Evolutionary conservation across 495 filamentous ascomycete species (phyloP), one percentile per base, ranked within the genome.

Genomic region (Trichoderma asperelloides): DNA sequence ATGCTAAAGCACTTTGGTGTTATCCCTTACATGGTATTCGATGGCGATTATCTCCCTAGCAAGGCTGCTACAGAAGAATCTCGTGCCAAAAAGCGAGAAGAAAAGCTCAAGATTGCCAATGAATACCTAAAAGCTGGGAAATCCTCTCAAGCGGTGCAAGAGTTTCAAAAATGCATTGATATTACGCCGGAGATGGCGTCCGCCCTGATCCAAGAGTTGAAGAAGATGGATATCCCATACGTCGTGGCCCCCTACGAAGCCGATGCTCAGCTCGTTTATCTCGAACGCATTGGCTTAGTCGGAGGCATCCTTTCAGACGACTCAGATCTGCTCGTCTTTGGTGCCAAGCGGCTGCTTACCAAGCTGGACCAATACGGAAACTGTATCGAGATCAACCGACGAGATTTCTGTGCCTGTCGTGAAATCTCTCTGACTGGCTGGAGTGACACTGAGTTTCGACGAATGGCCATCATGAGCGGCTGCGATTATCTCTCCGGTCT

Each of bases 221-320:
- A 94, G 77, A 83, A 84, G 67, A 78, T 87, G 70, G 82, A 88
- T 25, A 85, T 99, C 6, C 84, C 89, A 67, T 98, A 96, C 72
- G 83, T 98, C 45, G 96, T 99, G 39, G 96, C 96, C 4, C 96
- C 96, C 1, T 99, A 97, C 72, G 96, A 99, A 79, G 96, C 96
- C 9, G 96, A 99, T 77, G 90, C 95, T 7, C 96, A 99, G 77
- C 81, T 99, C 66, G 93, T 90, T 16, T 99, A 97, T 72, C 80
- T 99, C 13, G 96, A 99, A 75, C 87, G 87, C 25, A 85, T 90
- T 57, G 93, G 93, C 0, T 77, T 90, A 51, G 90, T 97, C 69
- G 80, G 87, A 68, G 96, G 91, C 2, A 95, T 98, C 66, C 82
- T 99, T 49, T 96, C 94, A 0, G 96, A 99, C 72, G 96, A 99